Base-by-base conservation (phyloP, 2,329 filamentous ascomycete genomes). In the Ascosphaera pollenicola region DNA sequence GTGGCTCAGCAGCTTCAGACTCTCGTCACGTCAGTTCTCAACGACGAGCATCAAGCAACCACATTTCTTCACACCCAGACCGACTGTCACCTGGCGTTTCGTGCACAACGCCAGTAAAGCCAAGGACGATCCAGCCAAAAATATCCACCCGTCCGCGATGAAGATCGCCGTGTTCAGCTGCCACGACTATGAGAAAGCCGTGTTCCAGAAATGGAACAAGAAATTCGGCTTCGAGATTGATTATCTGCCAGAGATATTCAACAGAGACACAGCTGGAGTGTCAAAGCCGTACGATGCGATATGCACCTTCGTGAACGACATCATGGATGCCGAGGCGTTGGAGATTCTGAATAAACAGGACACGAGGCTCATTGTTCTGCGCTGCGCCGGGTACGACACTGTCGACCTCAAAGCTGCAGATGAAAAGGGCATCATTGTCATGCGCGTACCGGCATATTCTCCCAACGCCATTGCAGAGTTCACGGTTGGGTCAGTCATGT, bases 401-500 rank as follows among this genome's bases (percentile, higher is more conserved):
- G 68, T 78, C 42, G 69, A 78, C 49, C 65, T 78, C 17, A 51
- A 53, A 15, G 58, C 61, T 1, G 75, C 75, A 40, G 59, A 64
- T 46, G 49, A 53, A 16, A 61, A 71, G 3, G 65, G 66, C 41
- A 56, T 79, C 45, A 68, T 69, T 48, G 72, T 78, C 35, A 71
- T 72, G 46, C 72, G 74, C 43, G 74, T 79, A 26, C 74, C 75
- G 1, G 67, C 70, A 2, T 79, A 79, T 57, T 74, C 72, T 6
- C 75, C 75, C 42, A 70, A 78, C 53, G 70, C 74, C 2, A 75
- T 79, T 2, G 74, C 74, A 45, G 75, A 79, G 60, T 78, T 77
- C 48, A 67, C 72, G 32, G 65, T 78, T n/a, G 70, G 73, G 2
- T 60, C 78, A 43, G 61, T 78, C 39, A 72, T 76, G 58, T 75